Conservation (phyloP, 1,284 basidiomycete genomes). For the Trichosporon sp. region DNA sequence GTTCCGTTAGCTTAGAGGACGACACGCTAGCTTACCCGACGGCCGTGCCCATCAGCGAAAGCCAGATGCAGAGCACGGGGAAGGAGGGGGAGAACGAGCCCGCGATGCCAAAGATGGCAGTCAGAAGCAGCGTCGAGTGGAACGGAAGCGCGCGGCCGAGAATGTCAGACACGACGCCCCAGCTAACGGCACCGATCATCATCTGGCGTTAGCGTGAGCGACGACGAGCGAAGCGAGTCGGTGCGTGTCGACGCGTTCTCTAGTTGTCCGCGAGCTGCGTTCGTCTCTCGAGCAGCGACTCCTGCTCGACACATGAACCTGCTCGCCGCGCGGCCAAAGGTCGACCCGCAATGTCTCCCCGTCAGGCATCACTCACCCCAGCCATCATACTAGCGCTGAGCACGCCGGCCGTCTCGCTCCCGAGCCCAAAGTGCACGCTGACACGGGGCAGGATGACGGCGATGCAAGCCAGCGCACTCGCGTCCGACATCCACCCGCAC, state of each 20-base stretch:
- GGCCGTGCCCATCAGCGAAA: constrained; percentile 88
- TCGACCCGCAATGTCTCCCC: no score
- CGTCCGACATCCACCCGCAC: constrained; percentile 68
- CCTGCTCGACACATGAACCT: no score
- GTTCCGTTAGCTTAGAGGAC: neutral
- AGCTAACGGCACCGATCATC: constrained; percentile 92
- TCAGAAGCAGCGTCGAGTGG: constrained; percentile 87
- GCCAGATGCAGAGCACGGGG: constrained; percentile 68
- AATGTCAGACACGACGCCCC: constrained; percentile 85
- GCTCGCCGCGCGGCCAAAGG: no score
- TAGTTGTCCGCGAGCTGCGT: no score
- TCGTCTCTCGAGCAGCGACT: no score
- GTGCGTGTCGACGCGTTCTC: no score
- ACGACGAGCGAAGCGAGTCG: neutral
- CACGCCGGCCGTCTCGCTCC: constrained; percentile 47
- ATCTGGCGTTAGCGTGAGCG: constrained; percentile 64
- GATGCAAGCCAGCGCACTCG: constrained; percentile 52
- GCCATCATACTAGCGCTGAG: constrained; percentile 49
- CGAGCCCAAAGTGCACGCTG: constrained; percentile 74
- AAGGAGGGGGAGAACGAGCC: constrained; percentile 79
- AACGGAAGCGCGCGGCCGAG: constrained; percentile 86
- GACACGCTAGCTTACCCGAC: constrained; percentile 60
- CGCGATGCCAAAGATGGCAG: constrained; percentile 82
- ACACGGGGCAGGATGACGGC: constrained; percentile 91
- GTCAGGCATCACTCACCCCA: constrained; percentile 59